These are phyloP conservation scores for Blastobotrys serpentis DNA, from an alignment of 1,139 yeast genomes.

Conservation along the genomic window DNA sequence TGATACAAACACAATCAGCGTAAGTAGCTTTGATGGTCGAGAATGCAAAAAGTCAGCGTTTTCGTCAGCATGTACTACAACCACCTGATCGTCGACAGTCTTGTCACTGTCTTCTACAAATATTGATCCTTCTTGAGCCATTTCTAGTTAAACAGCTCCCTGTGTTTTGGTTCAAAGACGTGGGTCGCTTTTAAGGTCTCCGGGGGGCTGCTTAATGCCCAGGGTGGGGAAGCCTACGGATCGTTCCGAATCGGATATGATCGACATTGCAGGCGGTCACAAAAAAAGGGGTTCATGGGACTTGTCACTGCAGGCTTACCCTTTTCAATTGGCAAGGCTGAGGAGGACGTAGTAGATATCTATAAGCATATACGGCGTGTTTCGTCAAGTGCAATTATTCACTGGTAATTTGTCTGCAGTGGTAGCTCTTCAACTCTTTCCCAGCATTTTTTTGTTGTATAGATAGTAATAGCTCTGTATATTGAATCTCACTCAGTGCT, in stretches of 20 bases:
- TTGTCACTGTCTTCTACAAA: neutral
- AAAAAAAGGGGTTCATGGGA: neutral
- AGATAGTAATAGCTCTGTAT: no score
- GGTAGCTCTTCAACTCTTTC: no score
- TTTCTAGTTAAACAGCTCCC: no score
- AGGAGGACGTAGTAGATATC: neutral
- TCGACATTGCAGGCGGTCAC: neutral
- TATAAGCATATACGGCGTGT: no score
- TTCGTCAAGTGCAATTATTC: no score
- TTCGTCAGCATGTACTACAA: neutral
- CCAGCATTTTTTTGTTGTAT: no score
- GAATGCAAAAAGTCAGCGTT: constrained; percentile 20
- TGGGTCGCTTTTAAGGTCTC: no score
- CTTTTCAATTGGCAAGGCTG: no score
- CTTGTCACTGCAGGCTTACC: neutral
- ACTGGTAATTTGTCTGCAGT: no score
- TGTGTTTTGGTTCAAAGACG: no score
- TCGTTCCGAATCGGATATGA: neutral
- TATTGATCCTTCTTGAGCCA: neutral
- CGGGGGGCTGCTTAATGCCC: no score
- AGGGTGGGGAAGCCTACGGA: neutral
- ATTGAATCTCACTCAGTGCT: no score
- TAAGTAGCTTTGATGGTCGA: constrained; percentile 36
- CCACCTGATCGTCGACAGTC: neutral
- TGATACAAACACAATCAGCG: constrained; percentile 73